phyloP scores from a whole-genome alignment of 2,329 filamentous ascomycete species.

The Colletotrichum tanaceti region DNA sequence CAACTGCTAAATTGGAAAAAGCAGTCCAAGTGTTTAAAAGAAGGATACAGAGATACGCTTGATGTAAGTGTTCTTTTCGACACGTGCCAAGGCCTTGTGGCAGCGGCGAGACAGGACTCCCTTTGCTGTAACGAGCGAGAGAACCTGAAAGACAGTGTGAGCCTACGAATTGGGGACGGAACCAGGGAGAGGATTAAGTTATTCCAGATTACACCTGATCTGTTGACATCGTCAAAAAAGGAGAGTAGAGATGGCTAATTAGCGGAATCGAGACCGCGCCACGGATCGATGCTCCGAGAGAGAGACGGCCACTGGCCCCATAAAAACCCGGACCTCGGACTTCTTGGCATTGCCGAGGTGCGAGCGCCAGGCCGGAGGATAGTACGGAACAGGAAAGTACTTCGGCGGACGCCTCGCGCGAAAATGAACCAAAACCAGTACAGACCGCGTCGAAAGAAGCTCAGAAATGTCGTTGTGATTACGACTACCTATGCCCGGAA shows the following conservation, averaged over 20 bases:
- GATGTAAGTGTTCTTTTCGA: too few relatives aligned
- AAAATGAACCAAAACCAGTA: background rate
- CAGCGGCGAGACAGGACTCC: too few relatives aligned
- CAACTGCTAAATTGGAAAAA: background rate
- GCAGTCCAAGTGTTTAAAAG: too few relatives aligned
- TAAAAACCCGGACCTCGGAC: constrained; percentile 35
- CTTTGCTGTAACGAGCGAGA: too few relatives aligned
- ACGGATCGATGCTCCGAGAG: constrained; percentile 1
- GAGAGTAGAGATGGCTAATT: background rate
- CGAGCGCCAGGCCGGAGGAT: background rate
- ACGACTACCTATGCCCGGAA: background rate
- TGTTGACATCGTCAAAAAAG: background rate
- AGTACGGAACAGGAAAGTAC: constrained; percentile 7
- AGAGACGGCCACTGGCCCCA: constrained; percentile 20
- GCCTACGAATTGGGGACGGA: too few relatives aligned
- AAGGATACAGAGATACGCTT: too few relatives aligned
- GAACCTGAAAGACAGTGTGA: too few relatives aligned
- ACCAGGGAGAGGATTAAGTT: too few relatives aligned
- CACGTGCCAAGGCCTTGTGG: too few relatives aligned
- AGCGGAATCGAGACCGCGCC: background rate
- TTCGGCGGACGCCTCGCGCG: constrained; percentile 1
- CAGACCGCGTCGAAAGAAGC: background rate
- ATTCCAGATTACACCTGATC: too few relatives aligned
- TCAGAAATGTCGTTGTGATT: background rate
- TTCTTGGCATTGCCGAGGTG: constrained; percentile 40